A percentile compares a stretch with the other conserved stretches of the same genome.
These are phyloP conservation scores for Liriodendron chinense DNA, from an alignment of 164 flowering plant species.

Conservation along the genomic window DNA sequence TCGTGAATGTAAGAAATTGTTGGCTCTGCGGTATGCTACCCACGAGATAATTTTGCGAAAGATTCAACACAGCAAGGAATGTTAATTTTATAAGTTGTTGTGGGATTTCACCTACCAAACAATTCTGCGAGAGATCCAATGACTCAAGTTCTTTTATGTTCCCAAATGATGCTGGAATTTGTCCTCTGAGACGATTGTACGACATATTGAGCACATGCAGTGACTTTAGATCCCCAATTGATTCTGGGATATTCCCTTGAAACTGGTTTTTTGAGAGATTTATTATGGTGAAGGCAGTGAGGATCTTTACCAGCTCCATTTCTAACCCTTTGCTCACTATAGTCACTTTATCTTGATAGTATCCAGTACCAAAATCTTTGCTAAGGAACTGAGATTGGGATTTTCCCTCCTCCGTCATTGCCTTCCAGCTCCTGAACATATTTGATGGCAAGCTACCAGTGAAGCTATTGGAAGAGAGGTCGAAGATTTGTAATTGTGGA, in stretches of 20 bases:
- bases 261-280: not conserved
- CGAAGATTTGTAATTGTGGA: too few relatives aligned
- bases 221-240: not conserved
- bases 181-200: not conserved
- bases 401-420: too few relatives aligned
- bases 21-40: not conserved
- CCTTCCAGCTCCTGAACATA: too few relatives aligned
- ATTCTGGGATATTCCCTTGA: not conserved
- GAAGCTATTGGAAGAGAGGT: too few relatives aligned
- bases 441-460: too few relatives aligned
- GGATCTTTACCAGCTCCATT: too few relatives aligned
- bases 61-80: too few relatives aligned
- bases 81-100: not conserved
- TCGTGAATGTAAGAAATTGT: not conserved
- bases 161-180: not conserved
- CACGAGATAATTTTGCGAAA: fast-evolving
- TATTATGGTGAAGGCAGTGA: too few relatives aligned
- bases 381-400: too few relatives aligned
- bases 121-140: not conserved
- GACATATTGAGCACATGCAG: not conserved
- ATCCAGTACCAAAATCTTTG: too few relatives aligned
- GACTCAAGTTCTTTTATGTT: not conserved
- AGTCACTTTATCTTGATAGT: too few relatives aligned
- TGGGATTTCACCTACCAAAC: not conserved
- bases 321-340: too few relatives aligned